Base-by-base conservation (phyloP, 441 rosid species). In the Geranium incanum region DNA sequence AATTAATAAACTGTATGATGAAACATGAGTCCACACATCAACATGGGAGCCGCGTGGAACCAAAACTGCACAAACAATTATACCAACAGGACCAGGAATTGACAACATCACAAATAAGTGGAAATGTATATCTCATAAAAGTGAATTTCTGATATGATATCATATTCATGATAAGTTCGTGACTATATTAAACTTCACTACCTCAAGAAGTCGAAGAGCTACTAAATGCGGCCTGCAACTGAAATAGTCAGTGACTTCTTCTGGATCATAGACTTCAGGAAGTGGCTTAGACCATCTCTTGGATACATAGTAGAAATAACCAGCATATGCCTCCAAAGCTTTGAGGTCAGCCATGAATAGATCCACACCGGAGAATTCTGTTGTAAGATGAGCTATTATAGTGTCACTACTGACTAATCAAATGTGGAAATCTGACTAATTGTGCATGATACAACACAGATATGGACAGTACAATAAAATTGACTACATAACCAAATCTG, bases 141-240 rank as follows among this genome's bases (percentile, higher is more conserved):
- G 55, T n/a, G 55, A 48, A 48, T 2, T 48, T 48, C 55, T 11
- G 13, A 1, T 3, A 48, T 3, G 3, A 48, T 48, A 48, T 48
- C 55, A 37, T 16, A 66, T 59, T 21, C 41, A 69, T 3, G 41
- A 36, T 36, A 52, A 76, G 52, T 55, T 38, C 68, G 1, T 6
- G 70, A 66, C 36, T 72, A 13, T 50, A 33, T 69, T 71, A 77
- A 41, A 65, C 39, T 64, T 18, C 75, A 28, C 52, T 82, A 94
- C 97, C 98, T 94, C 98, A 33, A 94, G 77, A 79, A 94, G 89
- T 74, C 98, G 89, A 79, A 88, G 81, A 73, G 88, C 92, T 71
- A 91, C 87, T 6, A 94, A 77, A 84, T 94, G 99, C 43, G 97
- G 99, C 81, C 97, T 87, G 83, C 89, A 89, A 72, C 83, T 84